These are phyloP conservation scores for Morella rubra DNA, from an alignment of 306 rosid genomes.

Conservation along the genomic window DNA sequence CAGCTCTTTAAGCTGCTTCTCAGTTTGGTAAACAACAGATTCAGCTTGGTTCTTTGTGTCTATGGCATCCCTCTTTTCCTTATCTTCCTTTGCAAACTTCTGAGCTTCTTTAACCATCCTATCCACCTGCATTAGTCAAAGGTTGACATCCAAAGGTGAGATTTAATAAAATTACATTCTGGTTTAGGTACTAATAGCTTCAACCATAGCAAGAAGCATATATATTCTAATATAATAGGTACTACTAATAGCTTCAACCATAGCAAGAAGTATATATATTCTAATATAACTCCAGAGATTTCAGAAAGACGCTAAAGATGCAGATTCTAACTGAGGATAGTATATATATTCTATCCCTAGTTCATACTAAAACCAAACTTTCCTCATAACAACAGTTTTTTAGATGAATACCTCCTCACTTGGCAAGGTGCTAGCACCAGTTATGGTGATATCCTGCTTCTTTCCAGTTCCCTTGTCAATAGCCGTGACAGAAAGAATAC, in stretches of 20 bases:
- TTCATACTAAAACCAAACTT: neutral
- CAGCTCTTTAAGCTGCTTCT: conserved; percentile 84
- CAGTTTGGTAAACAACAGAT: conserved; percentile 83
- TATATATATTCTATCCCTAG: neutral
- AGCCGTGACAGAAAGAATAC: conserved; percentile 80
- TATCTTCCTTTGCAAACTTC: conserved; percentile 75
- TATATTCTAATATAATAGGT: neutral
- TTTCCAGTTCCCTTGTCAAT: conserved; percentile 93
- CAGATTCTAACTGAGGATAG: neutral
- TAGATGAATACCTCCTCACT: conserved; percentile 65
- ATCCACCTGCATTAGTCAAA: conserved; percentile 51
- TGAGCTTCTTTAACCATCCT: conserved; percentile 80
- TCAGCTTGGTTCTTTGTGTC: conserved; percentile 95
- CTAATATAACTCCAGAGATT: neutral
- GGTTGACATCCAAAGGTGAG: neutral
- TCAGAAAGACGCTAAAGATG: neutral
- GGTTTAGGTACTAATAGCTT: neutral
- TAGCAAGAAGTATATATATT: neutral
- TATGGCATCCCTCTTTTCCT: conserved; percentile 84
- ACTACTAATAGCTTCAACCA: neutral
- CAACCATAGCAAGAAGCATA: neutral
- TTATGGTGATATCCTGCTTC: conserved; percentile 90
- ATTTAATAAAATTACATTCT: neutral
- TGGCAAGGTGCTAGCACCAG: conserved; percentile 96
- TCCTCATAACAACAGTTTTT: neutral